Conservation (phyloP, 345 rosid genomes). For the Camelina hispida region DNA sequence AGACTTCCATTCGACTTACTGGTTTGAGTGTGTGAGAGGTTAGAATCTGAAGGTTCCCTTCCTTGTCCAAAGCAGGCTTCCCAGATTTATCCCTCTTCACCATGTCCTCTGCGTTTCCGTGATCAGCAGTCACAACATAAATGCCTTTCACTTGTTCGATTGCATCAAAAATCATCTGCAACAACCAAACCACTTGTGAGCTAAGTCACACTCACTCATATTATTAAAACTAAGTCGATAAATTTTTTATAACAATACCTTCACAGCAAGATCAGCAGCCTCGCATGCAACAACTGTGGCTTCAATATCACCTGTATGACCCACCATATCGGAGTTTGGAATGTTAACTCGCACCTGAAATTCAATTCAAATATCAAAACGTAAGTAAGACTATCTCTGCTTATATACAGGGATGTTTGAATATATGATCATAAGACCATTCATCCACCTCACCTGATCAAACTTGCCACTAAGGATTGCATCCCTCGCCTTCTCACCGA, state of each 20-base stretch:
- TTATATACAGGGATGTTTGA: slow-evolving; percentile 2
- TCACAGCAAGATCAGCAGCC: slow-evolving; percentile 88
- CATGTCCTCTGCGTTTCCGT: slow-evolving; percentile 99
- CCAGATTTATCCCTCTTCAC: slow-evolving; percentile 90
- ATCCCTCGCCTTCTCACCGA: slow-evolving; percentile 84
- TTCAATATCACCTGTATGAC: slow-evolving; percentile 92
- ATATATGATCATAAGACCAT: slow-evolving; percentile 12
- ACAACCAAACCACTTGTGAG: slow-evolving; percentile 14
- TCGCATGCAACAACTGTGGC: slow-evolving; percentile 90
- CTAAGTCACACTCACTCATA: slow-evolving; percentile 1
- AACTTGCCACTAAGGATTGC: slow-evolving; percentile 85
- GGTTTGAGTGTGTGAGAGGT: slow-evolving; percentile 97
- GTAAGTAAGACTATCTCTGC: slow-evolving; percentile 8
- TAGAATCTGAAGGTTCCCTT: slow-evolving; percentile 82
- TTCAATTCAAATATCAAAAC: slow-evolving; percentile 6
- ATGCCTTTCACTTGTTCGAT: slow-evolving; percentile 89
- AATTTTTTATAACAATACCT: slow-evolving; percentile 52
- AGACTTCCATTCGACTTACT: slow-evolving; percentile 53
- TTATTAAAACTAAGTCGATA: not conserved
- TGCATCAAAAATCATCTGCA: slow-evolving; percentile 88
- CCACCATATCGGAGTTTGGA: slow-evolving; percentile 97
- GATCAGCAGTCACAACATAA: slow-evolving; percentile 94
- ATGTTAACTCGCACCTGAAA: slow-evolving; percentile 84
- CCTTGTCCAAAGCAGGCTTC: slow-evolving; percentile 66
- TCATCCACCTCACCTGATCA: slow-evolving; percentile 66